These are phyloP conservation scores for Xylaria sp. DNA, from an alignment of 2,329 filamentous ascomycete species.

Conservation along the genomic window DNA sequence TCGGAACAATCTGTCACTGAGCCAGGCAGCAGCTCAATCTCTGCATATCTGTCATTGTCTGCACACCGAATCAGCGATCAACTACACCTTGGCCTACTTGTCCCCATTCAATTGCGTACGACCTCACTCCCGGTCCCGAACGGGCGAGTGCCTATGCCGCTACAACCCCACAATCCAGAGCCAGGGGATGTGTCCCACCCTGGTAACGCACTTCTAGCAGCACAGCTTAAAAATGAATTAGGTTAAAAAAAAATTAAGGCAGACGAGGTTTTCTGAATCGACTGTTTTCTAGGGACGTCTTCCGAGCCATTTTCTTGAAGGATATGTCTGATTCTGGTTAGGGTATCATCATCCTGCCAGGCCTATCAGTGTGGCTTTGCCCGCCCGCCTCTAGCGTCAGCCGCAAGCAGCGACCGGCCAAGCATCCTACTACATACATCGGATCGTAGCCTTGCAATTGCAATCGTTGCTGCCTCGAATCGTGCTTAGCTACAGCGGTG, in stretches of 20 bases:
- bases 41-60: constrained; percentile 11
- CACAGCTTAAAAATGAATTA: too few relatives aligned
- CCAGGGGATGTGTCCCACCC: neutral
- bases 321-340: constrained; percentile 18
- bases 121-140: neutral
- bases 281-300: neutral
- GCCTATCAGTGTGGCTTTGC: constrained; percentile 23
- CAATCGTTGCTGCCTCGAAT: constrained; percentile 10
- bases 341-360: constrained; percentile 13
- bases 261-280: neutral
- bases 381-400: constrained; percentile 15
- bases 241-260: neutral
- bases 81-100: constrained; percentile 23
- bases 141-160: too few relatives aligned
- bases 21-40: constrained; percentile 17
- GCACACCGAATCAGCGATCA: constrained; percentile 5
- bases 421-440: constrained; percentile 10
- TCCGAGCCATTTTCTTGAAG: constrained; percentile 8
- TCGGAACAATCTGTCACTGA: constrained; percentile 9
- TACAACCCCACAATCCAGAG: constrained; percentile 1
- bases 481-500: constrained; percentile 7
- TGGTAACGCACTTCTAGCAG: too few relatives aligned
- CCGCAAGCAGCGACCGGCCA: constrained; percentile 9
- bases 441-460: neutral
- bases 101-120: constrained; percentile 17